Percentiles rank a stretch among this genome's conserved stretches.
phyloP scores from a whole-genome alignment of 1,284 basidiomycete genomes.

The Ceratobasidium sp. region DNA sequence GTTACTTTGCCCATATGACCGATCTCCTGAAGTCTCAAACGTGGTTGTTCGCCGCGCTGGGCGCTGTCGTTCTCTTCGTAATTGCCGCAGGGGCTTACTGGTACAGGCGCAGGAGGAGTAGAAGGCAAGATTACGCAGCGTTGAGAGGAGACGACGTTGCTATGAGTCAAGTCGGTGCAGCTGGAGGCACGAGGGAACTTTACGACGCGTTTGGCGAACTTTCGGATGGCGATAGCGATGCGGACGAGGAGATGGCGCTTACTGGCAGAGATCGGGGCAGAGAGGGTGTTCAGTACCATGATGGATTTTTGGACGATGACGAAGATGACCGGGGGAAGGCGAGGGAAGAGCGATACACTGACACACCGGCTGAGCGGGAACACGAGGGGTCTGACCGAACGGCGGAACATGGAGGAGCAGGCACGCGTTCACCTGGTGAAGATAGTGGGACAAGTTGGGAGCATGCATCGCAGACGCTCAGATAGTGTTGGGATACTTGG shows the following conservation, averaged over 20 bases:
- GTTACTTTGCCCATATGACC: constrained; percentile 88
- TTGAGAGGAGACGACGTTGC: constrained; percentile 77
- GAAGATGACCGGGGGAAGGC: constrained; percentile 66
- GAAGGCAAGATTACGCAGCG: constrained; percentile 75
- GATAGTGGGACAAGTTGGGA: constrained; percentile 74
- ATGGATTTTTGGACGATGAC: constrained; percentile 54
- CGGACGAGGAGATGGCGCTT: constrained; percentile 49
- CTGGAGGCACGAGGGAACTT: constrained; percentile 76
- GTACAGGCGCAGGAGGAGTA: constrained; percentile 72
- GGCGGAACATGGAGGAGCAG: constrained; percentile 34
- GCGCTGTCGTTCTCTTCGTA: constrained; percentile 78
- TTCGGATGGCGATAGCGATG: constrained; percentile 65
- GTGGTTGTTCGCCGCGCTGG: constrained; percentile 87
- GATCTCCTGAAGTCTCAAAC: constrained; percentile 80
- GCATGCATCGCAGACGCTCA: constrained; percentile 65
- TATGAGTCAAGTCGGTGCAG: constrained; percentile 72
- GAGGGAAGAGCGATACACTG: constrained; percentile 67
- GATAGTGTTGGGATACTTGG: background rate
- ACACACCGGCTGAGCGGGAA: constrained; percentile 52
- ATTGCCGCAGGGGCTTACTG: constrained; percentile 74
- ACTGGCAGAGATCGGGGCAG: constrained; percentile 27
- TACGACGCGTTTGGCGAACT: constrained; percentile 94
- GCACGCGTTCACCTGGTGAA: constrained; percentile 41
- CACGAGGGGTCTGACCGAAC: constrained; percentile 48
- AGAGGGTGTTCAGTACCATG: constrained; percentile 49